These are phyloP conservation scores for Metrosideros polymorpha DNA, from an alignment of 441 rosid species.

Conservation along the genomic window DNA sequence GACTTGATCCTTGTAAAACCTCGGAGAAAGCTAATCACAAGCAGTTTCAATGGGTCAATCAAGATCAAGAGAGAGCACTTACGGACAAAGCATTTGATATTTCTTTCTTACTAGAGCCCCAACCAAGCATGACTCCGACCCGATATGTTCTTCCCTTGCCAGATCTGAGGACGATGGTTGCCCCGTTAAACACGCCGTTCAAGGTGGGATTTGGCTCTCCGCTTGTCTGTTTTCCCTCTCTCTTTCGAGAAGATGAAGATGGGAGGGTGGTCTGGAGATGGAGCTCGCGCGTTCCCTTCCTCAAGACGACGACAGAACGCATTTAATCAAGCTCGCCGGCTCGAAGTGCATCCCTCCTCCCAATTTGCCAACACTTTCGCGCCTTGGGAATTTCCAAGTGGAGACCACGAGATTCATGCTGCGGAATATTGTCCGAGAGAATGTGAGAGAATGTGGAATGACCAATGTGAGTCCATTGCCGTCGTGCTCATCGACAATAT, in stretches of 20 bases:
- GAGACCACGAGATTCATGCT: neutral
- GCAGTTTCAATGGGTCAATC: neutral
- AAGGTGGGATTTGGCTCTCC: neutral
- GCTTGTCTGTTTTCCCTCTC: neutral
- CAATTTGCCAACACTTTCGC: neutral
- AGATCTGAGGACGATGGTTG: neutral
- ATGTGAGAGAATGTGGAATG: neutral
- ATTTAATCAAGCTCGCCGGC: neutral
- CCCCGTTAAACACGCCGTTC: neutral
- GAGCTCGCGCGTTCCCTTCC: neutral
- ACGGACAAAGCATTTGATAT: constrained; percentile 55
- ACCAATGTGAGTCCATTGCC: neutral
- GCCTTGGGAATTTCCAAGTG: neutral
- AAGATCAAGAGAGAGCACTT: constrained; percentile 14
- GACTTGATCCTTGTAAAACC: neutral
- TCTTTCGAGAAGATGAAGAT: neutral
- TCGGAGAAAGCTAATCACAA: neutral
- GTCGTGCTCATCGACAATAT: neutral
- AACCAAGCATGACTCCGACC: constrained; percentile 34
- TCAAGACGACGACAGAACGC: neutral
- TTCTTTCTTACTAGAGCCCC: constrained; percentile 37
- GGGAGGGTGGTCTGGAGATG: neutral
- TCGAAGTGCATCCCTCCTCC: neutral
- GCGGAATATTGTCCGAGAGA: neutral
- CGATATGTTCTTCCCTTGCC: neutral